Evolutionary conservation across 2,329 filamentous ascomycete species (phyloP), one percentile per base, ranked within the genome.

Genomic region (Coniochaeta sp.): DNA sequence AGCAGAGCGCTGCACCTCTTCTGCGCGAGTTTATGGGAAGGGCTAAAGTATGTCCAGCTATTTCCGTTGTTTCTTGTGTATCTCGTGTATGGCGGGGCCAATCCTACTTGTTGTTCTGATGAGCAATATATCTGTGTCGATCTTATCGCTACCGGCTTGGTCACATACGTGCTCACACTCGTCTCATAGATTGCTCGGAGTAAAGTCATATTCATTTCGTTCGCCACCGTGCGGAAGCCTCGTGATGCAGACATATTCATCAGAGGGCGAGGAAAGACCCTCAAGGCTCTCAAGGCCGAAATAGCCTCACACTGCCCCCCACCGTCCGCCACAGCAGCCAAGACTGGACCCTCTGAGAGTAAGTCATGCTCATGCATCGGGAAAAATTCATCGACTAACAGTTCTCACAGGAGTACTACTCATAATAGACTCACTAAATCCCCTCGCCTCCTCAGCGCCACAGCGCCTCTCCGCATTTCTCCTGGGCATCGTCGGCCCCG

Each of bases 341-440:
- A 72, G 40, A 69, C 70, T 40, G 74, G 74, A 47, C 66, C 74
- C 6, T 66, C 71, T 8, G 74, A 77, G 36, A 80, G 81, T 82
- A 72, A 72, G 78, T 68, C 34, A 8, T 11, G 14, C 36, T 58
- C 12, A 22, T n/a, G 26, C 26, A 34, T n/a, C 5, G 12, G 31
- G 24, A 7, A 12, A 14, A 16, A n/a, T n/a, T 22, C 14, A 2
- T 55, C 47, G 50, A 33, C 64, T 69, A 43, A 70, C 61, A 54
- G 6, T 19, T 26, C 16, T 50, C 17, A 31, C 60, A 93, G 89
- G 85, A 72, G 84, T 81, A 36, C 82, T 97, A 56, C 76, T 98
- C 34, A 78, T 97, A 58, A 80, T 97, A 67, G 93, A 97, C 77
- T 86, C 86, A 2, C 82, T 97, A 16, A 88, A 93, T 69, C 80